These are phyloP conservation scores for Echium plantagineum DNA, from an alignment of 257 asterid genomes.

Conservation along the genomic window DNA sequence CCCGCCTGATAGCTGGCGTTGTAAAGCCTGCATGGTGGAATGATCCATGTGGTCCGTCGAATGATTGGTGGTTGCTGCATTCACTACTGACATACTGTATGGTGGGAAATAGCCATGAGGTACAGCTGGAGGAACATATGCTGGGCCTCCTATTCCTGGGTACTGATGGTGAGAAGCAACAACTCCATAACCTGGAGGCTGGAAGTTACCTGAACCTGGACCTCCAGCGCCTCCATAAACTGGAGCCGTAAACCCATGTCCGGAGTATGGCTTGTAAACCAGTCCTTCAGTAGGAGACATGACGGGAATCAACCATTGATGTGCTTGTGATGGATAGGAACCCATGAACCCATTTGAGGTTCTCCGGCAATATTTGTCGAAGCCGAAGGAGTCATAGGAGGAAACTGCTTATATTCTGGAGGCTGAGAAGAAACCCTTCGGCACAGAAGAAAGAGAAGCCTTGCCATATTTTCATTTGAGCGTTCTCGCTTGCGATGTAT, in stretches of 20 bases:
- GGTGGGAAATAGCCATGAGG: constrained; percentile 44
- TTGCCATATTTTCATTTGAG: constrained; percentile 51
- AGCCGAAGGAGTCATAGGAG: constrained; percentile 19
- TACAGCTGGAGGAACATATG: constrained; percentile 23
- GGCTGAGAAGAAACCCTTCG: constrained; percentile 16
- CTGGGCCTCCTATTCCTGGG: constrained; percentile 25
- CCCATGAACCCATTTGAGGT: constrained; percentile 22
- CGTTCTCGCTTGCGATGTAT: constrained; percentile 35
- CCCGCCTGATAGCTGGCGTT: constrained; percentile 15
- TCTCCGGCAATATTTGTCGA: constrained; percentile 21
- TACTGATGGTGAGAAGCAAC: constrained; percentile 24
- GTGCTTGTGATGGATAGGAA: constrained; percentile 49
- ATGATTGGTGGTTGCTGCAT: constrained; percentile 25
- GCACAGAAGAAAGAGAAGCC: constrained; percentile 28
- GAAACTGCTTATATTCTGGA: constrained; percentile 16
- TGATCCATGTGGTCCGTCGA: constrained; percentile 28
- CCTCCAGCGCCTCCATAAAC: constrained; percentile 25
- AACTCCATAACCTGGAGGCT: constrained; percentile 34
- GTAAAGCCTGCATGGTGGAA: constrained; percentile 12
- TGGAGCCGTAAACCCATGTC: constrained; percentile 32
- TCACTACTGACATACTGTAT: constrained; percentile 36
- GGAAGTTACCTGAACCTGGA: constrained; percentile 34
- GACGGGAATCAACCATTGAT: constrained; percentile 83
- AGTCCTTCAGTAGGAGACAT: constrained; percentile 91
- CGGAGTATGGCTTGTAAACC: constrained; percentile 72